These are phyloP conservation scores for Ganoderma lucidum DNA, from an alignment of 1,284 basidiomycete genomes.

Conservation along the genomic window DNA sequence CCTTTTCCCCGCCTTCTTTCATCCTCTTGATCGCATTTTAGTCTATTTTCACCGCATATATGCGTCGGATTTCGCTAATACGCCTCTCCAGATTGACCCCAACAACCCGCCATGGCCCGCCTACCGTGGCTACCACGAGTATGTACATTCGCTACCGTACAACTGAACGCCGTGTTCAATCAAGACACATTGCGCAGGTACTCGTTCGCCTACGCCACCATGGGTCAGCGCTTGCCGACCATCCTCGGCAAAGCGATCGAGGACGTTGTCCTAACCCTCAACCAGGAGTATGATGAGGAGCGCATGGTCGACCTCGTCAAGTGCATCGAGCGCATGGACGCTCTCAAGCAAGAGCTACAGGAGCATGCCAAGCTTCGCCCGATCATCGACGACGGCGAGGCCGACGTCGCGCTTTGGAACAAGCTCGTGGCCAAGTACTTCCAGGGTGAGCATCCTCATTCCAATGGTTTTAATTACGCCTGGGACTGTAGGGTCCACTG, in stretches of 20 bases:
- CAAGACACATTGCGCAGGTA: slow-evolving; percentile 84
- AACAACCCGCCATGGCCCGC: slow-evolving; percentile 98
- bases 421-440: slow-evolving; percentile 95
- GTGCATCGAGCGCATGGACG: slow-evolving; percentile 89
- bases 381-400: slow-evolving; percentile 93
- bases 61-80: slow-evolving; percentile 10
- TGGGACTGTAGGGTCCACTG: neutral
- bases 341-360: slow-evolving; percentile 84
- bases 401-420: slow-evolving; percentile 96
- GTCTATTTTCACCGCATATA: slow-evolving; percentile 11
- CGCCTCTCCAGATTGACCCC: slow-evolving; percentile 69
- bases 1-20: slow-evolving; percentile 6
- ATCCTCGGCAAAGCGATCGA: slow-evolving; percentile 97
- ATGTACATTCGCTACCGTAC: slow-evolving; percentile 7
- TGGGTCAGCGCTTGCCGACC: slow-evolving; percentile 94
- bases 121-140: slow-evolving; percentile 87
- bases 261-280: slow-evolving; percentile 90
- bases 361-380: slow-evolving; percentile 83
- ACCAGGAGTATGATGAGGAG: slow-evolving; percentile 88
- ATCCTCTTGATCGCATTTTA: slow-evolving; percentile 13
- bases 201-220: slow-evolving; percentile 93
- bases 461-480: neutral
- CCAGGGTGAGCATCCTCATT: slow-evolving; percentile 62
- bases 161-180: neutral
- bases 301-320: slow-evolving; percentile 85